phyloP scores from a whole-genome alignment of 352 stramenopile genomes.

The Aphanomyces euteiches region DNA sequence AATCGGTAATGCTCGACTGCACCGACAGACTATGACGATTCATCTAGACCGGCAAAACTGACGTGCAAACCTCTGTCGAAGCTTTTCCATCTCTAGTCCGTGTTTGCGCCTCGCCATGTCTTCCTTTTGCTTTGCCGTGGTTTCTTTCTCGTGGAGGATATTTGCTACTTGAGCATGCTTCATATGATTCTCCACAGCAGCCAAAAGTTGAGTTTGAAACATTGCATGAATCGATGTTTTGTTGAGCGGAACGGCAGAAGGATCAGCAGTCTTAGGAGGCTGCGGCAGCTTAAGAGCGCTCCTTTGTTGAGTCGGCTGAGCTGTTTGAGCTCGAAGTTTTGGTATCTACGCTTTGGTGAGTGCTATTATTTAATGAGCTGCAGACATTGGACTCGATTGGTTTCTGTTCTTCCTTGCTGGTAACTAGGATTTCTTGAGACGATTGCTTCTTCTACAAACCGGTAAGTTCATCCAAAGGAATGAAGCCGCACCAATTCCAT shows the following conservation, averaged over 20 bases:
- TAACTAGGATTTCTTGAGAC: neutral
- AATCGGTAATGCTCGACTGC: conserved; percentile 69
- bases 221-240: conserved; percentile 14
- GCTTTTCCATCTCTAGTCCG: conserved; percentile 77
- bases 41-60: neutral
- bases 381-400: neutral
- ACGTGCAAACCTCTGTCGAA: conserved; percentile 47
- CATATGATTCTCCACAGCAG: conserved; percentile 49
- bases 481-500: neutral
- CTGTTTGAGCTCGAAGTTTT: conserved; percentile 16
- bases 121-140: conserved; percentile 50
- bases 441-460: conserved; percentile 1
- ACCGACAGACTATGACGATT: conserved; percentile 42
- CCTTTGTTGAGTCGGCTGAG: neutral
- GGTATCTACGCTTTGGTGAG: conserved; percentile 23
- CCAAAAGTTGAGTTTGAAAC: conserved; percentile 24
- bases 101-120: conserved; percentile 55
- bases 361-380: conserved; percentile 27
- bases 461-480: neutral
- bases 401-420: neutral
- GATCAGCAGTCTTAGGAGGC: conserved; percentile 22
- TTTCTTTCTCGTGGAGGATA: conserved; percentile 65
- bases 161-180: conserved; percentile 53
- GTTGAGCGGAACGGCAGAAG: neutral
- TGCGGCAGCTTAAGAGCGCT: neutral